Percentiles rank a stretch among this genome's conserved stretches.
Evolutionary conservation across 2,329 filamentous ascomycete species (phyloP).

Genomic region (Arthrobotrys entomopaga): DNA sequence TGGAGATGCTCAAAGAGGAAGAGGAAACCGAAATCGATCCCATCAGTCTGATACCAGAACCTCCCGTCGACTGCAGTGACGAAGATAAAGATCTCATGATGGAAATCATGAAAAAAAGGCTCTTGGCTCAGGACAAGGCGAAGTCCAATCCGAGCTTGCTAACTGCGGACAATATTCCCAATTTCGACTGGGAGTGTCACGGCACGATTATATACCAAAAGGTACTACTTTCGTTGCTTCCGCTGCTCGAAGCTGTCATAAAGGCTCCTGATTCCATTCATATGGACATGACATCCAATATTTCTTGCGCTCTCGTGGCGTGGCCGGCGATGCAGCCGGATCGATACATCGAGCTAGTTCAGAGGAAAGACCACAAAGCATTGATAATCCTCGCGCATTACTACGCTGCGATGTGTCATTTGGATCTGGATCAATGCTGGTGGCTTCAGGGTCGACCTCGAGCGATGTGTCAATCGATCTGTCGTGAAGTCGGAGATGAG

Average conservation of each 20-base stretch:
- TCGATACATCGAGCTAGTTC: conserved; percentile 47
- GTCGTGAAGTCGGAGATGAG: conserved; percentile 39
- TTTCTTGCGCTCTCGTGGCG: conserved; percentile 45
- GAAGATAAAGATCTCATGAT: conserved; percentile 39
- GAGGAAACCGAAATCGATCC: conserved; percentile 11
- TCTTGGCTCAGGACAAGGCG: background rate
- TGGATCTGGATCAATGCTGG: conserved; percentile 46
- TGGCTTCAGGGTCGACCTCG: conserved; percentile 46
- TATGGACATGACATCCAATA: conserved; percentile 53
- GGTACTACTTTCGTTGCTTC: conserved; percentile 43
- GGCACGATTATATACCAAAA: conserved; percentile 49
- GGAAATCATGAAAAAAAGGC: conserved; percentile 29
- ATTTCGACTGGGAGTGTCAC: conserved; percentile 46
- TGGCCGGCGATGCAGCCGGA: conserved; percentile 53
- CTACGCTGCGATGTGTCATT: conserved; percentile 51
- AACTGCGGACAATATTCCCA: conserved; percentile 37
- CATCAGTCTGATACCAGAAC: conserved; percentile 18
- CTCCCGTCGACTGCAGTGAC: conserved; percentile 36
- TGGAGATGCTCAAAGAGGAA: conserved; percentile 50
- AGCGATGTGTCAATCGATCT: conserved; percentile 50
- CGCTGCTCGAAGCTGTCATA: conserved; percentile 42
- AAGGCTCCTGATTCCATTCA: conserved; percentile 40
- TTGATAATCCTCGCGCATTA: conserved; percentile 52
- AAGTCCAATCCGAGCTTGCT: conserved; percentile 23
- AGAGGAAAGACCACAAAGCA: conserved; percentile 45